A percentile compares a stretch with the other conserved stretches of the same genome.
These are phyloP conservation scores for Apophysomyces ossiformis DNA, from an alignment of 371 early-diverging fungal genomes.

Conservation along the genomic window DNA sequence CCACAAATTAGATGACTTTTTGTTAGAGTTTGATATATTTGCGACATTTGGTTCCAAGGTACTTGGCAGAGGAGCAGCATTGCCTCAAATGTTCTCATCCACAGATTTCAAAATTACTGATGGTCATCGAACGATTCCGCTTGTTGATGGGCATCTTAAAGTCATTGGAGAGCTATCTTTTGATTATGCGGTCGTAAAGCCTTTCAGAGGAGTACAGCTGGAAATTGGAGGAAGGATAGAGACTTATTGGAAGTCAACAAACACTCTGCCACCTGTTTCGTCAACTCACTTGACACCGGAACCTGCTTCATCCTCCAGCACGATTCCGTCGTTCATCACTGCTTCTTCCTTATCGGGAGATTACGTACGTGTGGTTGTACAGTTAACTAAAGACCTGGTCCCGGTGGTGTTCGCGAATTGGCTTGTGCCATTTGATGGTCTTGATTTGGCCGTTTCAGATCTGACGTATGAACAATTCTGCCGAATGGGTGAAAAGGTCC, in stretches of 20 bases:
- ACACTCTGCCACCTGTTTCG: conserved; percentile 49
- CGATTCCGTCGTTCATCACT: conserved; percentile 80
- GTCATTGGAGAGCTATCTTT: conserved; percentile 91
- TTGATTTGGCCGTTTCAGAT: conserved; percentile 65
- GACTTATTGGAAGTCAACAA: conserved; percentile 97
- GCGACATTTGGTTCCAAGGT: conserved; percentile 95
- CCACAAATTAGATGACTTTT: conserved; percentile 72
- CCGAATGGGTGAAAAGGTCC: conserved; percentile 41
- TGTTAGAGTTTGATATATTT: conserved; percentile 89
- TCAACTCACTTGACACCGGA: conserved; percentile 25
- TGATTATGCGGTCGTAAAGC: conserved; percentile 81
- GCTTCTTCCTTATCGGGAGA: conserved; percentile 78
- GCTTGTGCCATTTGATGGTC: conserved; percentile 62
- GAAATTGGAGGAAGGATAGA: conserved; percentile 93
- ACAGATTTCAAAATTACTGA: conserved; percentile 41
- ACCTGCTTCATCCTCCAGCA: conserved; percentile 19
- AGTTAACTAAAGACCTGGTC: conserved; percentile 87
- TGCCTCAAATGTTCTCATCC: conserved; percentile 69
- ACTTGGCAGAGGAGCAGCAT: conserved; percentile 87
- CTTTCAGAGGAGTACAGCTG: conserved; percentile 85
- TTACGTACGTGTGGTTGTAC: conserved; percentile 86
- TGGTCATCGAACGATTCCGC: conserved; percentile 64
- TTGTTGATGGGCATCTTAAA: conserved; percentile 86
- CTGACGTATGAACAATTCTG: conserved; percentile 64
- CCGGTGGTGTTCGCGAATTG: conserved; percentile 87